These are phyloP conservation scores for Moesziomyces sp. DNA, from an alignment of 1,284 basidiomycete genomes.

Conservation along the genomic window DNA sequence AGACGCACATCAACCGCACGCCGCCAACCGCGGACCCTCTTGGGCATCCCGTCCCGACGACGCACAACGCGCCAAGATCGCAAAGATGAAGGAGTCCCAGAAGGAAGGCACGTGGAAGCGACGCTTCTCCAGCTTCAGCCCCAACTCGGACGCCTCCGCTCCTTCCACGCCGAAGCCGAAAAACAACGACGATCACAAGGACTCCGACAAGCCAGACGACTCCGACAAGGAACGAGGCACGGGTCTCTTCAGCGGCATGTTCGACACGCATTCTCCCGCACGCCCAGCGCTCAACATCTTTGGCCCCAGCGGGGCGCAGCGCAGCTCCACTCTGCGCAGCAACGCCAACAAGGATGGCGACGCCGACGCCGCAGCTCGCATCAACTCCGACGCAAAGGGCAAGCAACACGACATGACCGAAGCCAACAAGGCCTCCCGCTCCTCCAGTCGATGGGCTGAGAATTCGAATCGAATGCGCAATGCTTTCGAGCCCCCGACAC, in stretches of 20 bases:
- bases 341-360: slow-evolving; percentile 15
- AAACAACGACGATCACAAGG: slow-evolving; percentile 21
- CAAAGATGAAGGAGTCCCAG: slow-evolving; percentile 50
- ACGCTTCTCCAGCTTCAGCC: slow-evolving; percentile 36
- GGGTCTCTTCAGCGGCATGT: slow-evolving; percentile 23
- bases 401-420: slow-evolving; percentile 11
- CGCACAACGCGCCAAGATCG: slow-evolving; percentile 54
- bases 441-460: slow-evolving; percentile 33
- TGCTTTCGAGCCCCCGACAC: slow-evolving; percentile 40
- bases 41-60: slow-evolving; percentile 58
- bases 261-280: slow-evolving; percentile 15
- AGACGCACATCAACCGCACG: slow-evolving; percentile 31
- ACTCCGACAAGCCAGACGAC: neutral
- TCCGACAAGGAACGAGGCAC: slow-evolving; percentile 4
- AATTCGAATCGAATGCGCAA: slow-evolving; percentile 46
- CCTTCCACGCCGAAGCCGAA: slow-evolving; percentile 26
- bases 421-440: slow-evolving; percentile 12
- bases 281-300: slow-evolving; percentile 36
- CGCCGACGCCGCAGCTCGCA: slow-evolving; percentile 10
- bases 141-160: neutral
- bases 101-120: slow-evolving; percentile 32
- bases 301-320: slow-evolving; percentile 14
- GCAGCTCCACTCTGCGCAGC: slow-evolving; percentile 7
- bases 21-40: slow-evolving; percentile 49
- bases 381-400: slow-evolving; percentile 8